These are phyloP conservation scores for Elsinoe fawcettii DNA, from an alignment of 2,329 filamentous ascomycete species.

Conservation along the genomic window DNA sequence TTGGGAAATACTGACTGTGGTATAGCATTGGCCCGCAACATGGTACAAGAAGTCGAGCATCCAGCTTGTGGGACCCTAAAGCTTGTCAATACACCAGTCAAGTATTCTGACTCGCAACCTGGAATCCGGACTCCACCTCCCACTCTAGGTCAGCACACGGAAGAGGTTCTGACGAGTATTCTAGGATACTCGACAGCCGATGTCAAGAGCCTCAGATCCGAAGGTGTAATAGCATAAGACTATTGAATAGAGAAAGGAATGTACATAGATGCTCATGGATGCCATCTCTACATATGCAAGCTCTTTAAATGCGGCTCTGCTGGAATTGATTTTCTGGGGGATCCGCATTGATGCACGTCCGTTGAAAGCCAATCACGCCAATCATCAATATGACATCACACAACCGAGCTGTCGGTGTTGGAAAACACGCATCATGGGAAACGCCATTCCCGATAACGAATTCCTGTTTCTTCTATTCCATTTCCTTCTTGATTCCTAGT, in stretches of 20 bases:
- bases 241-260: neutral
- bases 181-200: slow-evolving; percentile 53
- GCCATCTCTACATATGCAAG: neutral
- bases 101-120: slow-evolving; percentile 78
- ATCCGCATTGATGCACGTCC: slow-evolving; percentile 1
- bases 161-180: slow-evolving; percentile 61
- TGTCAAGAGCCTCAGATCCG: slow-evolving; percentile 54
- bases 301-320: neutral
- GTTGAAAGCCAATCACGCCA: neutral
- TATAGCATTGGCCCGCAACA: slow-evolving; percentile 62
- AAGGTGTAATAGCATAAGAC: slow-evolving; percentile 58
- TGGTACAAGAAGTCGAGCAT: slow-evolving; percentile 86
- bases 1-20: slow-evolving; percentile 15
- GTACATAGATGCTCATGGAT: neutral
- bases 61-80: slow-evolving; percentile 75
- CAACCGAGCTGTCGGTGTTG: neutral
- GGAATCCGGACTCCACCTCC: slow-evolving; percentile 72
- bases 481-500: neutral
- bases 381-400: slow-evolving; percentile 2
- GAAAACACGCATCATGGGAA: neutral
- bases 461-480: neutral
- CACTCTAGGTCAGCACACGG: slow-evolving; percentile 77
- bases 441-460: neutral
- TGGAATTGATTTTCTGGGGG: neutral
- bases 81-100: slow-evolving; percentile 88